Evolutionary conservation across 352 stramenopile species (phyloP).

Genomic region (Pythium dissotocum): DNA sequence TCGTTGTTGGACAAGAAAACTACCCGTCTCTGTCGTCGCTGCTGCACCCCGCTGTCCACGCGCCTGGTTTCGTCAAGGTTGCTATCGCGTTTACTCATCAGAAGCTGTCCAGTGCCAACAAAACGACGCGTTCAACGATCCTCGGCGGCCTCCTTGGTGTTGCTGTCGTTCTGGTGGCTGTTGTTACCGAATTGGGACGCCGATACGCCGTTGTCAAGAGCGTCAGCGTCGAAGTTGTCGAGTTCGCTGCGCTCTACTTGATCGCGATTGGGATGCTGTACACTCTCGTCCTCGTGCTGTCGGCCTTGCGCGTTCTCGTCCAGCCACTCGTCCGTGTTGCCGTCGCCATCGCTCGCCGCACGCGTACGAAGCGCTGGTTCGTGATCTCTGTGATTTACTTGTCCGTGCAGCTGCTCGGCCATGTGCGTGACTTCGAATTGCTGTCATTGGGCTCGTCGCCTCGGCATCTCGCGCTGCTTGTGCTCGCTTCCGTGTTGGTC

Average conservation of each 20-base stretch:
- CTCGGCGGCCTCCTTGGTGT: constrained; percentile 14
- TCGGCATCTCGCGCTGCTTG: constrained; percentile 49
- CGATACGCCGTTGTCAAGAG: constrained; percentile 9
- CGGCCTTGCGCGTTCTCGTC: constrained; percentile 38
- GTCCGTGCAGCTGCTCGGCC: constrained; percentile 39
- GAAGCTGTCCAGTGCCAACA: background rate
- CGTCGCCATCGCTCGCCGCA: constrained; percentile 19
- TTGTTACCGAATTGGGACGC: constrained; percentile 16
- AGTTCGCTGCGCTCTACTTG: constrained; percentile 49
- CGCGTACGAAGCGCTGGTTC: constrained; percentile 45
- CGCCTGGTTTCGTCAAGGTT: constrained; percentile 38
- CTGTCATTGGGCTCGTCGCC: constrained; percentile 34
- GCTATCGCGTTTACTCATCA: constrained; percentile 8
- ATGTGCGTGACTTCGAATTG: constrained; percentile 36
- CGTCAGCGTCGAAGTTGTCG: constrained; percentile 15
- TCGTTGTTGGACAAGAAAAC: constrained; percentile 21
- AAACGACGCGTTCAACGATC: constrained; percentile 9
- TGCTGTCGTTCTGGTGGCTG: constrained; percentile 10
- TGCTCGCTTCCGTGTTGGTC: constrained; percentile 44
- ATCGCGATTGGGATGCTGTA: constrained; percentile 65
- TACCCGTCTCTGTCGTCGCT: constrained; percentile 64
- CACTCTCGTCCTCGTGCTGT: constrained; percentile 38
- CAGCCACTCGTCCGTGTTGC: constrained; percentile 33
- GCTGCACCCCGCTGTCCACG: constrained; percentile 52
- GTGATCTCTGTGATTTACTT: constrained; percentile 41